phyloP scores from a whole-genome alignment of 2,329 filamentous ascomycete genomes.

The Colletotrichum noveboracense region DNA sequence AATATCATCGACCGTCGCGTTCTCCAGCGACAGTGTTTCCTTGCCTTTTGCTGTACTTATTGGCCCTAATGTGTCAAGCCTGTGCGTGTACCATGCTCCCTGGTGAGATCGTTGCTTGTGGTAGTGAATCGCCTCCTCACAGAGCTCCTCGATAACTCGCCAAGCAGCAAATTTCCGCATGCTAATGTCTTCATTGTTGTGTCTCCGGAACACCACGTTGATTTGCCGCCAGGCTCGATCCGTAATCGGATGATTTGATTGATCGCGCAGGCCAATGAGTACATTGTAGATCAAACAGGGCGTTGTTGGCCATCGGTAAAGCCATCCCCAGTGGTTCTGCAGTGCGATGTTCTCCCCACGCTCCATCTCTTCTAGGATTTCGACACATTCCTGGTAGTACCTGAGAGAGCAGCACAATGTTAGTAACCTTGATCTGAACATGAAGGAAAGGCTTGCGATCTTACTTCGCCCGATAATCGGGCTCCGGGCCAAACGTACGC shows the following conservation, averaged over 20 bases:
- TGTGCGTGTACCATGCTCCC: constrained; percentile 24
- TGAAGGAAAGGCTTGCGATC: background rate
- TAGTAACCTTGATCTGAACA: background rate
- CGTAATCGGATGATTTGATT: constrained; percentile 12
- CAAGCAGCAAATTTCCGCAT: constrained; percentile 22
- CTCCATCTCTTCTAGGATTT: constrained; percentile 22
- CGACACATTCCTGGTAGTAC: constrained; percentile 13
- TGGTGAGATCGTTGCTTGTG: constrained; percentile 21
- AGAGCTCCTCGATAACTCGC: constrained; percentile 22
- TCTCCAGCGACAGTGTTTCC: background rate
- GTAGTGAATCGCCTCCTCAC: constrained; percentile 24
- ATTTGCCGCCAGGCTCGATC: constrained; percentile 25
- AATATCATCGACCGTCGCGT: constrained; percentile 15
- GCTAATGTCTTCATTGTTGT: constrained; percentile 21
- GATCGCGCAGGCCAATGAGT: constrained; percentile 19
- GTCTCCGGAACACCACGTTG: constrained; percentile 19
- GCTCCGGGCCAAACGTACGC: background rate
- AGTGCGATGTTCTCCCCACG: constrained; percentile 15
- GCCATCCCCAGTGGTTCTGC: constrained; percentile 21
- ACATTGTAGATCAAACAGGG: constrained; percentile 12
- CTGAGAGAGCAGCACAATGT: background rate
- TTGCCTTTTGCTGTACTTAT: background rate
- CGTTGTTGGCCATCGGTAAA: constrained; percentile 21
- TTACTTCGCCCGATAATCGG: constrained; percentile 1
- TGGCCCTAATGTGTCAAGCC: constrained; percentile 17